Evolutionary conservation across 805 yeast genomes (phyloP).

Genomic region (Candida verbasci): DNA sequence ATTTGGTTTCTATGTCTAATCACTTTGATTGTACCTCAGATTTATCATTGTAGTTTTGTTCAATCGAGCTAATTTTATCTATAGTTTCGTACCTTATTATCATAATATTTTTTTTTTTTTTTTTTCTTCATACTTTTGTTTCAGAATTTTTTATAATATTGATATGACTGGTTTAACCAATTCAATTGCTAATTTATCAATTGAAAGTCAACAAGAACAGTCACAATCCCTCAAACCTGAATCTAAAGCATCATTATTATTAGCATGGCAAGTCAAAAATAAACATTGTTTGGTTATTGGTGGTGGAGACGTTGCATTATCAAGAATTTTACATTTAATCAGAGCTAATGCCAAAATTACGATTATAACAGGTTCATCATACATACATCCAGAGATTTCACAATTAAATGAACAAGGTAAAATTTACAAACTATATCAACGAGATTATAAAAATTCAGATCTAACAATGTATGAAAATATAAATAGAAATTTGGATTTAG

Average conservation of each 20-base stretch:
- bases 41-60: neutral
- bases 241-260: slow-evolving; percentile 53
- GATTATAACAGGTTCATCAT: slow-evolving; percentile 45
- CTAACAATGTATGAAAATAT: slow-evolving; percentile 44
- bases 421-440: slow-evolving; percentile 34
- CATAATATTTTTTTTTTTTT: neutral
- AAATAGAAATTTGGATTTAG: slow-evolving; percentile 1
- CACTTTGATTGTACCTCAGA: too few species aligned
- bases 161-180: neutral
- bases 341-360: slow-evolving; percentile 69
- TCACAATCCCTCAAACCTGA: too few species aligned
- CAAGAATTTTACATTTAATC: slow-evolving; percentile 62
- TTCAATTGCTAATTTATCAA: neutral
- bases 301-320: slow-evolving; percentile 72
- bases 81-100: too few species aligned
- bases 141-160: neutral
- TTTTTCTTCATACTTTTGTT: neutral
- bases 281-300: slow-evolving; percentile 71
- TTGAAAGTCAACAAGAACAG: neutral
- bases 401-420: slow-evolving; percentile 31
- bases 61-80: too few species aligned
- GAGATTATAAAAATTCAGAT: slow-evolving; percentile 46
- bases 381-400: slow-evolving; percentile 25
- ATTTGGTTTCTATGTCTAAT: too few species aligned
- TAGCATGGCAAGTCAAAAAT: slow-evolving; percentile 72